A percentile compares a stretch with the other conserved stretches of the same genome.
Evolutionary conservation across 805 yeast species (phyloP).

Genomic region (Starmerella sirachaensis): DNA sequence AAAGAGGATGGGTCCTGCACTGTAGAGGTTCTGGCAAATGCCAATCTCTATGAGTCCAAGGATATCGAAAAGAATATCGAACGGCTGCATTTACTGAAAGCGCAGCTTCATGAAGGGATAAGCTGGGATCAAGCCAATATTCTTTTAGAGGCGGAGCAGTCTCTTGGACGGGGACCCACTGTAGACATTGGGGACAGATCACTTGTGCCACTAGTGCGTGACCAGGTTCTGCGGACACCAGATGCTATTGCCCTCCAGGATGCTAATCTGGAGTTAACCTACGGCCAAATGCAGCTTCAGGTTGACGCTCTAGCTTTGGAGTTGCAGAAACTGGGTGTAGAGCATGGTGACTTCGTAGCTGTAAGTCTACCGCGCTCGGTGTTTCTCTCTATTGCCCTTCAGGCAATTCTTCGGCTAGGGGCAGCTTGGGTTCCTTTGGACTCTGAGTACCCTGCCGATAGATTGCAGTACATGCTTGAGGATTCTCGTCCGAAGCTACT

Average conservation of each 20-base stretch:
- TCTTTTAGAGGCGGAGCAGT: too few species aligned
- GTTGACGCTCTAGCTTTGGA: constrained; percentile 1
- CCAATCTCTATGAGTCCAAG: constrained; percentile 4
- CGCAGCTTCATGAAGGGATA: constrained; percentile 7
- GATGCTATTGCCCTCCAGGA: constrained; percentile 7
- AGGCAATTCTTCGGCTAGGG: constrained; percentile 7
- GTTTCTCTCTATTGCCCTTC: constrained; percentile 7
- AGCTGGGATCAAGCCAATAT: too few species aligned
- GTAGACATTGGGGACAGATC: not conserved
- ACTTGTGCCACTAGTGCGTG: constrained; percentile 1
- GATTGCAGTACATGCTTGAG: constrained; percentile 10
- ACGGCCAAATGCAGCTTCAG: constrained; percentile 2
- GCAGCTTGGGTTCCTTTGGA: constrained; percentile 15
- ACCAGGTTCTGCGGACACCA: constrained; percentile 3
- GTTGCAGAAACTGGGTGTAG: constrained; percentile 1
- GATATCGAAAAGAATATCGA: constrained; percentile 6
- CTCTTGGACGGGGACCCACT: too few species aligned
- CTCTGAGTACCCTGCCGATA: constrained; percentile 9
- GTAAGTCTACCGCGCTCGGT: constrained; percentile 9
- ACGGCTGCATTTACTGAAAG: constrained; percentile 4
- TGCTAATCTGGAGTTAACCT: constrained; percentile 1
- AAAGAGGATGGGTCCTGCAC: not conserved
- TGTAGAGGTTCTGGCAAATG: constrained; percentile 15
- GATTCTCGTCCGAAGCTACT: constrained; percentile 12
- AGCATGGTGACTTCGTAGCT: constrained; percentile 13